A percentile compares a stretch with the other conserved stretches of the same genome.
Conservation (phyloP, 2,329 filamentous ascomycete genomes). For the Ascocoryne sarcoides region DNA sequence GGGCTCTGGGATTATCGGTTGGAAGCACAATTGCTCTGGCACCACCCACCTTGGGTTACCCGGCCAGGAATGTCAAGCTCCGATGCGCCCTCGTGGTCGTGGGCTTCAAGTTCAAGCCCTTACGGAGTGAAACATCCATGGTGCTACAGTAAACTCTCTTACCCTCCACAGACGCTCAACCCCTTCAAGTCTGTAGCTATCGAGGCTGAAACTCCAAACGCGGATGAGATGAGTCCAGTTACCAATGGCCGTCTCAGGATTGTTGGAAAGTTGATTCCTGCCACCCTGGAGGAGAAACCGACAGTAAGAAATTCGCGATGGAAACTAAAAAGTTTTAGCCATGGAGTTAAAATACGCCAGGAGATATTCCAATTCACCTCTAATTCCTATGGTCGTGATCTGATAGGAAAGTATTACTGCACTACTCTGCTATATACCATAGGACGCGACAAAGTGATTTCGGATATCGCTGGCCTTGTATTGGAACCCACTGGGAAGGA, state of each 20-base stretch:
- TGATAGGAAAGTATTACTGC: not conserved
- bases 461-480: not conserved
- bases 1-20: slow-evolving; percentile 1
- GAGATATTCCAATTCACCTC: not conserved
- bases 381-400: not conserved
- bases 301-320: too few species aligned
- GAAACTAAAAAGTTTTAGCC: not conserved
- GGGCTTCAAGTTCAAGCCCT: slow-evolving; percentile 1
- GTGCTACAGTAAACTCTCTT: too few species aligned
- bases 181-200: not conserved
- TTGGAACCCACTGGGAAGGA: not conserved
- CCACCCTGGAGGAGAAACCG: not conserved
- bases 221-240: not conserved
- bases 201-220: not conserved
- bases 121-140: too few species aligned
- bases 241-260: not conserved
- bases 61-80: not conserved
- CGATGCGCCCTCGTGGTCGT: slow-evolving; percentile 1
- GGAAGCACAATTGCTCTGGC: not conserved
- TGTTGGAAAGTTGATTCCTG: not conserved
- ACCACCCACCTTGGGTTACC: too few species aligned
- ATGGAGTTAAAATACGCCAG: not conserved
- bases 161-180: too few species aligned
- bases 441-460: too few species aligned
- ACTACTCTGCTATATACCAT: not conserved